These are phyloP conservation scores for Hypoxylon fragiforme DNA, from an alignment of 495 filamentous ascomycete genomes.

Conservation along the genomic window DNA sequence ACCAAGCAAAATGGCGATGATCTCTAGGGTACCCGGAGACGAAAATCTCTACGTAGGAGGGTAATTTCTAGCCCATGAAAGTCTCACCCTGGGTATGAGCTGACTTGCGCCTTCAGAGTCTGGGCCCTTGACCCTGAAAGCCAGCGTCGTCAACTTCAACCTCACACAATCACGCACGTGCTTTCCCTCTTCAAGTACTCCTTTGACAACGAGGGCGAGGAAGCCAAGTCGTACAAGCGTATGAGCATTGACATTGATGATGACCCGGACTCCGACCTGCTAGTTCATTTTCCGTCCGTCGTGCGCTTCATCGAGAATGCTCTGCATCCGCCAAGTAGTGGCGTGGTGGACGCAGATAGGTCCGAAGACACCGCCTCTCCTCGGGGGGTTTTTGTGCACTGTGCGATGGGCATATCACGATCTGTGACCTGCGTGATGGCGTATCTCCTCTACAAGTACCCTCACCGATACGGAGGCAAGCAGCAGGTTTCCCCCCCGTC, in stretches of 20 bases:
- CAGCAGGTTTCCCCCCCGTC: constrained; percentile 15
- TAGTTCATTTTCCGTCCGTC: constrained; percentile 74
- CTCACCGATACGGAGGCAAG: constrained; percentile 45
- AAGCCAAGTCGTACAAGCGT: constrained; percentile 63
- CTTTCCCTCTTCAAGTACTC: constrained; percentile 70
- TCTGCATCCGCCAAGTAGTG: constrained; percentile 47
- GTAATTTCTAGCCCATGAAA: constrained; percentile 52
- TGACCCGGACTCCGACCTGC: constrained; percentile 79
- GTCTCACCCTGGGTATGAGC: constrained; percentile 9
- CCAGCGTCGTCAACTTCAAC: constrained; percentile 64
- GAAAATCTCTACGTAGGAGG: constrained; percentile 82
- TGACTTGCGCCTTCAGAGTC: constrained; percentile 58
- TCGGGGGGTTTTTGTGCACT: constrained; percentile 56
- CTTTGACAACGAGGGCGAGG: constrained; percentile 42
- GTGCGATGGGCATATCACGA: constrained; percentile 95
- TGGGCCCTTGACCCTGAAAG: constrained; percentile 63
- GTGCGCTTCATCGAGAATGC: constrained; percentile 82
- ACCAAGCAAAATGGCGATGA: constrained; percentile 7
- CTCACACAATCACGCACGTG: constrained; percentile 83
- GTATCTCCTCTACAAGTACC: constrained; percentile 73
- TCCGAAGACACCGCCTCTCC: too few relatives aligned
- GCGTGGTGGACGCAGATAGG: too few relatives aligned
- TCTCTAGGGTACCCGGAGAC: constrained; percentile 33
- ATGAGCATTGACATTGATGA: constrained; percentile 84
- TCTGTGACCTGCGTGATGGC: constrained; percentile 83